Evolutionary conservation across 495 filamentous ascomycete genomes (phyloP).

Genomic region (Hypomontagnella submonticulosa): DNA sequence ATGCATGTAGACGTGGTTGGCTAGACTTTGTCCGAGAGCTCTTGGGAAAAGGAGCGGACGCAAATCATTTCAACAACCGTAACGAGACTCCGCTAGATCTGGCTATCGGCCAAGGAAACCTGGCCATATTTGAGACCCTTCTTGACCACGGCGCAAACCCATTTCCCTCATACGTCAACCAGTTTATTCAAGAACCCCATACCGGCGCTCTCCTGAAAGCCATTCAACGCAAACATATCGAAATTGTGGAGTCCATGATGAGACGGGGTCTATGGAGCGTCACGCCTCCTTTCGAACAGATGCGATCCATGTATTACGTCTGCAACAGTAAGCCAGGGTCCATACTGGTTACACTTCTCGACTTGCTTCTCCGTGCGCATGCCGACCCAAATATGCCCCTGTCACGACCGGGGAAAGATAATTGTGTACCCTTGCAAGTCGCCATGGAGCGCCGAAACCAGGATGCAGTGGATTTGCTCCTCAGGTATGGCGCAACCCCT

Average conservation of each 20-base stretch:
- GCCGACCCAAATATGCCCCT: slow-evolving; percentile 9
- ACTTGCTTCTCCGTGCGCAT: neutral
- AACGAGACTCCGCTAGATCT: neutral
- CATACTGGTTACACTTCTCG: no score
- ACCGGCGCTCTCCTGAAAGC: neutral
- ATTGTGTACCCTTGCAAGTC: neutral
- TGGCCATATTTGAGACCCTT: slow-evolving; percentile 1
- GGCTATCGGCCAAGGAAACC: neutral
- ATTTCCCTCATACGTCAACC: neutral
- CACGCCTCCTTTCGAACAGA: no score
- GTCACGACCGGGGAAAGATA: neutral
- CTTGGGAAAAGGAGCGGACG: neutral
- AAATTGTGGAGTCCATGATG: neutral
- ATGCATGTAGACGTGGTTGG: neutral
- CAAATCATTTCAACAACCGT: neutral
- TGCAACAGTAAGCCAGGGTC: no score
- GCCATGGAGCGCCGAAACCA: neutral
- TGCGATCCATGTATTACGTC: no score
- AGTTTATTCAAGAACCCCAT: neutral
- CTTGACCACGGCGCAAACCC: slow-evolving; percentile 10
- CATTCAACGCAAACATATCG: neutral
- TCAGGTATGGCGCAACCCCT: neutral
- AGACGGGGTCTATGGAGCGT: neutral
- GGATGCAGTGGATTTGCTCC: neutral
- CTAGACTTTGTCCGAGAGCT: neutral